Percentiles rank a stretch among this genome's conserved stretches.
phyloP scores from a whole-genome alignment of 2,329 filamentous ascomycete genomes.

The Penicillium corylophilum region DNA sequence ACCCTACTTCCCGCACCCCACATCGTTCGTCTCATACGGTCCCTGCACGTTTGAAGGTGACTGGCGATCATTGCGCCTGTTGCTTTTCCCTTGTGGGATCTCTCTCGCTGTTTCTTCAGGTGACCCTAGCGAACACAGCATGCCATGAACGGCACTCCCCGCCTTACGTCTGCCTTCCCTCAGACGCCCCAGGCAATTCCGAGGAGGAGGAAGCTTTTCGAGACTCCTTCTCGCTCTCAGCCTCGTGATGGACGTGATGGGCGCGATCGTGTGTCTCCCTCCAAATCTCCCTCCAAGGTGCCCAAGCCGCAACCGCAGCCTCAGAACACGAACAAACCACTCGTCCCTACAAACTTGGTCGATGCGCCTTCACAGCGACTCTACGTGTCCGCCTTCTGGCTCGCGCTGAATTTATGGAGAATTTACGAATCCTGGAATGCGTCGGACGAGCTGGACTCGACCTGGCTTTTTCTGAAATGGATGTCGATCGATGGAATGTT shows the following conservation, averaged over 20 bases:
- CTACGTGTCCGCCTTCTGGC: slow-evolving; percentile 79
- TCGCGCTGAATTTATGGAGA: slow-evolving; percentile 74
- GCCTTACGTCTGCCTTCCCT: slow-evolving; percentile 78
- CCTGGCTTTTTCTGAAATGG: slow-evolving; percentile 93
- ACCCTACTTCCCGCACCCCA: neutral
- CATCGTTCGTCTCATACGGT: neutral
- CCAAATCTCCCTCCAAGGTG: slow-evolving; percentile 23
- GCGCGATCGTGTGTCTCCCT: slow-evolving; percentile 19
- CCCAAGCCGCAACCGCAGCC: slow-evolving; percentile 11
- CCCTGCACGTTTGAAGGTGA: neutral
- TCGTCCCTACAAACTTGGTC: slow-evolving; percentile 77
- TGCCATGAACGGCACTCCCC: slow-evolving; percentile 82
- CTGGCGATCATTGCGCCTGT: neutral
- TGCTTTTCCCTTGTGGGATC: neutral
- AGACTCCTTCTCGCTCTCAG: slow-evolving; percentile 27
- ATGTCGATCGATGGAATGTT: slow-evolving; percentile 80
- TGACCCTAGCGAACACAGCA: slow-evolving; percentile 41
- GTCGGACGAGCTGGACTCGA: slow-evolving; percentile 81
- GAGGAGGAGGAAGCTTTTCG: slow-evolving; percentile 33
- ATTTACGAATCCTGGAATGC: slow-evolving; percentile 81
- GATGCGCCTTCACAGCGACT: slow-evolving; percentile 90
- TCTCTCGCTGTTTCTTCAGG: slow-evolving; percentile 4
- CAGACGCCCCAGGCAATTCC: slow-evolving; percentile 63
- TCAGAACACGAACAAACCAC: slow-evolving; percentile 49
- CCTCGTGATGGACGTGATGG: slow-evolving; percentile 22